Evolutionary conservation across 768 basidiomycete genomes (phyloP), one percentile per base, ranked within the genome.

Genomic region (Mycena galopus): DNA sequence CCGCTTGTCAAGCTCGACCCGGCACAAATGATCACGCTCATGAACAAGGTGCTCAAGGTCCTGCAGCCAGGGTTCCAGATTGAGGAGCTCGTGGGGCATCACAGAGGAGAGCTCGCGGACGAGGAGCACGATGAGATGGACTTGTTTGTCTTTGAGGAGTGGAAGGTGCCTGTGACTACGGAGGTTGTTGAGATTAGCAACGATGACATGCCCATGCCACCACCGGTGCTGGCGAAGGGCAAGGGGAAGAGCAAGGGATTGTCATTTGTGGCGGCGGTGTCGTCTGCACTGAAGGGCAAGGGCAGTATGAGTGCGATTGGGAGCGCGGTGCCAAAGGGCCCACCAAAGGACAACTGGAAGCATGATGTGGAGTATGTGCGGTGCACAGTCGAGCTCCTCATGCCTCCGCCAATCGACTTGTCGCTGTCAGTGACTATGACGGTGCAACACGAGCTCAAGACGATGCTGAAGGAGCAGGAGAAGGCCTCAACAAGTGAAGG

Each of bases 371-470:
- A 81, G n/a, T 90, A 90, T 84, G 89, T 91, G 14, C 76, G 74
- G 17, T 73, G 76, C 27, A 84, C 83, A 27, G 77, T 89, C 25
- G 82, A 83, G 44, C 82, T 87, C 57, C 75, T 91, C 4, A 83
- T 93, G 78, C 89, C 90, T 19, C 90, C 93, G 0, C 93, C 92
- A 0, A 79, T 81, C 16, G 87, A 91, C 50, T 88, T 92, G 1
- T 86, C 86, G 7, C 81, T 86, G 0, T 83, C 82, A 47, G 90
- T 92, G 0, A 86, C 88, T 7, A 85, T 87, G 79, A 86, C 91
- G 1, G 82, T 94, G 9, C 88, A 88, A 74, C 83, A 86, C 63
- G 93, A 94, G 80, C 82, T 93, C 55, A 89, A 85, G 71, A 77
- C 85, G 21, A 90, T 92, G 86, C 78, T 94, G 61, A 88, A 83